These are phyloP conservation scores for Rhodotorula sp. DNA, from an alignment of 1,284 basidiomycete genomes.

Conservation along the genomic window DNA sequence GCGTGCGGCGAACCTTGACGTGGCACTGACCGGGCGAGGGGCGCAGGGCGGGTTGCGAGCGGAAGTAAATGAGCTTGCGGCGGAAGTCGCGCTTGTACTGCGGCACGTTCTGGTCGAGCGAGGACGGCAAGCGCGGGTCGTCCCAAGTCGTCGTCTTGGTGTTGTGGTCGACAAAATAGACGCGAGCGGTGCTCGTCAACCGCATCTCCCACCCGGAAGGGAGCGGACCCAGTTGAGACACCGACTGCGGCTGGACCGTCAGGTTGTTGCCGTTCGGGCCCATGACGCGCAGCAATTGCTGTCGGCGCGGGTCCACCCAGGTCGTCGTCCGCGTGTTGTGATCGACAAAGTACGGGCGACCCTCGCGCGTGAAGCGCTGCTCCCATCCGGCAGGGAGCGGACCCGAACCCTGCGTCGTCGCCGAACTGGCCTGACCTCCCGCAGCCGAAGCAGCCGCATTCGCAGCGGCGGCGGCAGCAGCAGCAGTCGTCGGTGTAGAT, in stretches of 20 bases:
- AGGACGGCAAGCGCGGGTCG: conserved; percentile 77
- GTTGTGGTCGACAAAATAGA: conserved; percentile 90
- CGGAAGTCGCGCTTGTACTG: conserved; percentile 99
- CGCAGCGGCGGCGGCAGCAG: conserved; percentile 45
- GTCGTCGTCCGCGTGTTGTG: conserved; percentile 82
- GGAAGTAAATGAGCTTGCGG: conserved; percentile 97
- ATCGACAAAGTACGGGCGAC: conserved; percentile 94
- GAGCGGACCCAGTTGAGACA: conserved; percentile 86
- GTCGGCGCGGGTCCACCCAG: conserved; percentile 94
- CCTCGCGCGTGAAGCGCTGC: conserved; percentile 95
- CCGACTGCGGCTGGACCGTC: conserved; percentile 72
- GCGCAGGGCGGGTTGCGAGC: conserved; percentile 92
- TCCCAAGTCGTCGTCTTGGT: conserved; percentile 91
- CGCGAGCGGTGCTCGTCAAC: conserved; percentile 83
- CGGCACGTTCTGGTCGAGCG: conserved; percentile 87
- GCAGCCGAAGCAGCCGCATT: neutral
- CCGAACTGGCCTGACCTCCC: conserved; percentile 25
- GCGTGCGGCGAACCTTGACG: conserved; percentile 86
- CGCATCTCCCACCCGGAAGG: conserved; percentile 99
- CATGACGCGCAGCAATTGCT: conserved; percentile 80
- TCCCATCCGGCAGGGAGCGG: conserved; percentile 95
- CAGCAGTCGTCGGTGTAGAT: conserved; percentile 46
- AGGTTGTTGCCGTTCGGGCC: conserved; percentile 76
- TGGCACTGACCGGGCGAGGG: conserved; percentile 82
- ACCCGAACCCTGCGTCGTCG: conserved; percentile 73